Evolutionary conservation across 2,329 filamentous ascomycete species (phyloP).

Genomic region (Myriosclerotinia curreyana): DNA sequence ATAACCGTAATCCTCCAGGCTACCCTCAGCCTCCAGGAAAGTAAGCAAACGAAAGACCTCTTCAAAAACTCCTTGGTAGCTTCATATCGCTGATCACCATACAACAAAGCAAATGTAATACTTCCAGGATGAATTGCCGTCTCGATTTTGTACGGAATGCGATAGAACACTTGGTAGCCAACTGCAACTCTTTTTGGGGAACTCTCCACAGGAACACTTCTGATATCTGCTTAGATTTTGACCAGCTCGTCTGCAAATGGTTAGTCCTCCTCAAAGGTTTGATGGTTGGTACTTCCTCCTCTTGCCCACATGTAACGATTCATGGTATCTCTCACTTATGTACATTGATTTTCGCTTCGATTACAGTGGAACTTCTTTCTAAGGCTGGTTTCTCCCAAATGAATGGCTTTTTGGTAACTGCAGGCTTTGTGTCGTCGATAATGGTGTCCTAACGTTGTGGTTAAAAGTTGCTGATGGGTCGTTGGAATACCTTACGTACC

Average conservation of each 20-base stretch:
- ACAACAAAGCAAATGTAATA: conserved; percentile 2
- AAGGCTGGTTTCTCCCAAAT: background rate
- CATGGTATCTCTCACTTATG: background rate
- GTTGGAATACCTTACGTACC: background rate
- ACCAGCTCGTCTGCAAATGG: background rate
- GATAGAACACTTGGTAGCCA: background rate
- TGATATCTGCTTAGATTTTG: conserved; percentile 12
- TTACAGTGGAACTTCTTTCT: background rate
- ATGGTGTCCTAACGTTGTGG: background rate
- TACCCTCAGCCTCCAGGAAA: background rate
- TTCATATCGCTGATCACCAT: background rate
- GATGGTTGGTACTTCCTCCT: background rate
- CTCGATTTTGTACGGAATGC: background rate
- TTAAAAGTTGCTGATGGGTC: background rate
- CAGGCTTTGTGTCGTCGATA: conserved; percentile 2
- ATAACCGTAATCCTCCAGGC: background rate
- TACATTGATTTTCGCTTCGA: background rate
- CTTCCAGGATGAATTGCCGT: conserved; percentile 1
- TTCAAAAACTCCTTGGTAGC: conserved; percentile 4
- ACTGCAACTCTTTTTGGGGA: background rate
- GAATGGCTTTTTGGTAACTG: conserved; percentile 4
- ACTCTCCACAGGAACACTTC: background rate
- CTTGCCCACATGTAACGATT: background rate
- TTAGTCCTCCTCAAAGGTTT: background rate
- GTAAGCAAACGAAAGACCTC: background rate